These are phyloP conservation scores for Coniochaeta hoffmannii DNA, from an alignment of 2,329 filamentous ascomycete genomes.

Conservation along the genomic window DNA sequence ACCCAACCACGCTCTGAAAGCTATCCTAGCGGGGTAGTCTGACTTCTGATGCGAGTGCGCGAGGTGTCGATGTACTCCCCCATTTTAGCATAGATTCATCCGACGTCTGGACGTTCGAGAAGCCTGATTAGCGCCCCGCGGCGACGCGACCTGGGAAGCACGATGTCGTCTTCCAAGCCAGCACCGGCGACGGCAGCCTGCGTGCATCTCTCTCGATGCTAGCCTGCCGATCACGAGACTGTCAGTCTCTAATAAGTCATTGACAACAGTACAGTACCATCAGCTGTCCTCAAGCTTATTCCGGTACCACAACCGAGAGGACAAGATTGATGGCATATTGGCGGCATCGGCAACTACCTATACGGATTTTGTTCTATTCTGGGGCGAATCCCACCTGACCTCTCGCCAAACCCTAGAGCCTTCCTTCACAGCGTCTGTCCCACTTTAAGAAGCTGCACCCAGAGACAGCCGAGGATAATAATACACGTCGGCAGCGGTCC, in stretches of 20 bases:
- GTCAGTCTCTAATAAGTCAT: neutral
- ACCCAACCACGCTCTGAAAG: neutral
- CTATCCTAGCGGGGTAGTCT: neutral
- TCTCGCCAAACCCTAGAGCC: neutral
- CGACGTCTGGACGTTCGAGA: neutral
- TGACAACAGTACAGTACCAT: neutral
- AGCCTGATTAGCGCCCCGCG: neutral
- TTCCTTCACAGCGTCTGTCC: neutral
- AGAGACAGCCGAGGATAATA: neutral
- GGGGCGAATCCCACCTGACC: neutral
- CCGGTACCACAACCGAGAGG: neutral
- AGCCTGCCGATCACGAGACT: neutral
- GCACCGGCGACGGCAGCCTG: neutral
- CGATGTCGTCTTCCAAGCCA: neutral
- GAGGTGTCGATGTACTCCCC: neutral
- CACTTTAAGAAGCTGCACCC: neutral
- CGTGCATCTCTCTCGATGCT: neutral
- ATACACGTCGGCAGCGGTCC: neutral
- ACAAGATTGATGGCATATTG: neutral
- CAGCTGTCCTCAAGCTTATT: neutral
- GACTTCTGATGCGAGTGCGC: neutral
- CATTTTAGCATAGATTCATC: constrained; percentile 2
- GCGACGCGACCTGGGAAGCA: neutral
- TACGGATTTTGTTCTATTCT: neutral
- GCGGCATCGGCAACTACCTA: neutral